Percentiles rank a stretch among this genome's conserved stretches.
These are phyloP conservation scores for Phialemonium atrogriseum DNA, from an alignment of 2,329 filamentous ascomycete species.

Conservation along the genomic window DNA sequence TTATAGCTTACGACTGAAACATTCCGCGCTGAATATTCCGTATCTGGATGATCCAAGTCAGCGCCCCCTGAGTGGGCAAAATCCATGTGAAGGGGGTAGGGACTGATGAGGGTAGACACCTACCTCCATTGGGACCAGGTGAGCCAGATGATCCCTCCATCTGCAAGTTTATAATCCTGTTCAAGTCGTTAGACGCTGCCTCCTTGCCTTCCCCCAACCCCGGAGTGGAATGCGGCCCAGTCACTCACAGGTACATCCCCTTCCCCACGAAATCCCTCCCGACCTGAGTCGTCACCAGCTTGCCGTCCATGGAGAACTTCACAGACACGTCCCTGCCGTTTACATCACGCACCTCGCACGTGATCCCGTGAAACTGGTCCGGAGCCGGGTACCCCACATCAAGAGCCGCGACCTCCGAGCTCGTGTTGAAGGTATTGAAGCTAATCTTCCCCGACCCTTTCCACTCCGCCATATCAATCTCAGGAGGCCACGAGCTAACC, in stretches of 20 bases:
- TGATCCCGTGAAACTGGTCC: conserved; percentile 38
- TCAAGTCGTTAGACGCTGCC: too few species aligned
- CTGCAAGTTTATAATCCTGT: conserved; percentile 36
- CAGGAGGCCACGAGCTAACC: conserved; percentile 47
- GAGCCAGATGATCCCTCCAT: conserved; percentile 37
- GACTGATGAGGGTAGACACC: too few species aligned
- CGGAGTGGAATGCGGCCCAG: too few species aligned
- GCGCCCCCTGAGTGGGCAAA: neutral
- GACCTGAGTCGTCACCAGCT: conserved; percentile 38
- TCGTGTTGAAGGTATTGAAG: conserved; percentile 48
- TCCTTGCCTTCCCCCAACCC: too few species aligned
- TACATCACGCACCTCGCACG: conserved; percentile 39
- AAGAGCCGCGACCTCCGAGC: conserved; percentile 32
- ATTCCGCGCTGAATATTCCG: neutral
- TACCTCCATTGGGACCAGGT: conserved; percentile 25
- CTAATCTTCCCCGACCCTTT: conserved; percentile 48
- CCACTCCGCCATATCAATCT: conserved; percentile 54
- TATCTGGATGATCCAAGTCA: neutral
- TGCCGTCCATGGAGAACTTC: conserved; percentile 46
- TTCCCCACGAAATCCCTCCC: conserved; percentile 40
- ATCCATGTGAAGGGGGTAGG: too few species aligned
- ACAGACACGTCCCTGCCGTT: conserved; percentile 43
- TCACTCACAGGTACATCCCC: conserved; percentile 32
- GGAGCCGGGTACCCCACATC: conserved; percentile 40
- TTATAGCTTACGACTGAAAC: conserved; percentile 1